Evolutionary conservation across 768 basidiomycete genomes (phyloP), one percentile per base, ranked within the genome.

Genomic region (Rhodocollybia butyracea): DNA sequence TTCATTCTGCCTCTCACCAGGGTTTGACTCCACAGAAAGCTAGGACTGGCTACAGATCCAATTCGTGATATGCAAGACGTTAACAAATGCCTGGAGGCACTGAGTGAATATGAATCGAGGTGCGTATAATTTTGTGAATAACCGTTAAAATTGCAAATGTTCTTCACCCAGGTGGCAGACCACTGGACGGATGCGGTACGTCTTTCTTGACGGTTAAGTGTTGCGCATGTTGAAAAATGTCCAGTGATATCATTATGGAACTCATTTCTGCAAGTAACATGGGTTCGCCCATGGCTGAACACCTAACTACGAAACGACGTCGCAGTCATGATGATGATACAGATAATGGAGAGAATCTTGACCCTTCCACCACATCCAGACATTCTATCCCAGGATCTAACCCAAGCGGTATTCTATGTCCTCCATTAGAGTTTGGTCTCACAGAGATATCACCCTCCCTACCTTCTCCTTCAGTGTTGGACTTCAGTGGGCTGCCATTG

Each of bases 131-230:
- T n/a, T n/a, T n/a, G n/a, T n/a, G n/a, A n/a, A n/a, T n/a, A n/a
- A n/a, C n/a, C n/a, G n/a, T n/a, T n/a, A n/a, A n/a, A n/a, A n/a
- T n/a, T n/a, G n/a, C n/a, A n/a, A n/a, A n/a, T n/a, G n/a, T n/a
- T n/a, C n/a, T n/a, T n/a, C n/a, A n/a, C n/a, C n/a, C 10, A 80
- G 78, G 46, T 81, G 73, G 74, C 77, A 78, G 47, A 69, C 72
- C 0, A 67, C 77, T 6, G 79, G 79, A 13, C 68, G 77, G 46
- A 59, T 81, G 30, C 78, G 78, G 80, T 81, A 46, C 40, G 79
- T 64, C 34, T 34, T 13, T 34, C 15, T 21, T 31, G 24, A 13
- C 8, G 10, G 26, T 34, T 6, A 26, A 4, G 10, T 34, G 29
- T 17, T 32, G 17, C 19, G 27, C 11, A 10, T 24, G 2, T 45